A percentile compares a stretch with the other conserved stretches of the same genome.
phyloP scores from a whole-genome alignment of 768 basidiomycete species.

The Suillus placidus region DNA sequence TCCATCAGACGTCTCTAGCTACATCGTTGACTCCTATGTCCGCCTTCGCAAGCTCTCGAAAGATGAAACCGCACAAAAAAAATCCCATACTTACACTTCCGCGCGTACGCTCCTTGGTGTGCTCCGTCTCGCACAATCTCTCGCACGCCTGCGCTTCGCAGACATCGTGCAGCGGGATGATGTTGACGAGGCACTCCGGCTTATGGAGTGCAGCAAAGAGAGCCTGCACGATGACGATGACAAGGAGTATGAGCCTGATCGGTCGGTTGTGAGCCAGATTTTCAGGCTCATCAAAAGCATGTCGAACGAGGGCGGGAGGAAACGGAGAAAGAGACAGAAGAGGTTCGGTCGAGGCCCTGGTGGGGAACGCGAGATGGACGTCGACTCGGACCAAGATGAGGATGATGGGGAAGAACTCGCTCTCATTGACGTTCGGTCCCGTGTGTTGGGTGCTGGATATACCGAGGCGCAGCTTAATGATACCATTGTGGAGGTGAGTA shows the following conservation, averaged over 20 bases:
- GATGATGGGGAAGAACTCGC: conserved; percentile 72
- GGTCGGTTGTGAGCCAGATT: conserved; percentile 80
- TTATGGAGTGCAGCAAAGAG: conserved; percentile 97
- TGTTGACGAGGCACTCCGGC: conserved; percentile 93
- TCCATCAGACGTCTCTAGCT: conserved; percentile 83
- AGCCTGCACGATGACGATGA: conserved; percentile 83
- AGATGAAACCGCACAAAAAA: conserved; percentile 86
- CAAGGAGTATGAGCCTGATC: conserved; percentile 69
- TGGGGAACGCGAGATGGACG: conserved; percentile 68
- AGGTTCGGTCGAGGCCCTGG: conserved; percentile 71
- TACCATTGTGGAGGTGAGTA: conserved; percentile 74
- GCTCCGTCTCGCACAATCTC: conserved; percentile 91
- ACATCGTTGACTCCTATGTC: conserved; percentile 95
- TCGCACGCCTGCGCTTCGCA: conserved; percentile 88
- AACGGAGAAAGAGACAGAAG: conserved; percentile 46
- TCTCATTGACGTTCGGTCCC: conserved; percentile 85
- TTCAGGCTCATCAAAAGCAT: conserved; percentile 91
- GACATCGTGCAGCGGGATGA: conserved; percentile 80
- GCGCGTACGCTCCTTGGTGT: conserved; percentile 95
- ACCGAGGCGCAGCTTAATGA: conserved; percentile 91
- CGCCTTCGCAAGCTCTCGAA: conserved; percentile 91
- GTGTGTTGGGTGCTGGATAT: conserved; percentile 84
- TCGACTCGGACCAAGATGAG: conserved; percentile 69
- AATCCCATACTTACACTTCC: conserved; percentile 92
- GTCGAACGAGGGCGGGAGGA: conserved; percentile 49